Conservation (phyloP, 2,329 filamentous ascomycete species). For the Fusarium buxicola region DNA sequence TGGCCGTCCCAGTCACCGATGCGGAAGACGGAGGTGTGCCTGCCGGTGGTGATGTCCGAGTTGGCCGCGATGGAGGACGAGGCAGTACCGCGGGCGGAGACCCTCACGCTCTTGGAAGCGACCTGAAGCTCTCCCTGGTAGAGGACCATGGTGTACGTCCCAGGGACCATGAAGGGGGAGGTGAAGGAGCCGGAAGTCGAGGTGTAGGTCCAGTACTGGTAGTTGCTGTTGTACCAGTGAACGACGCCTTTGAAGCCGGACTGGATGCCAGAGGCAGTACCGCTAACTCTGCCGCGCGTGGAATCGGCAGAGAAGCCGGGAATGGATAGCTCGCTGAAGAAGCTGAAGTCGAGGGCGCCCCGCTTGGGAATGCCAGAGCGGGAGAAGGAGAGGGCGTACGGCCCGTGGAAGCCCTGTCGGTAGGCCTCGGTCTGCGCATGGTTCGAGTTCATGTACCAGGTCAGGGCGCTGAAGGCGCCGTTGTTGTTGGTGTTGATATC, state of each 20-base stretch:
- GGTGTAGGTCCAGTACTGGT: constrained; percentile 74
- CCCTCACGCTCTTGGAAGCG: constrained; percentile 60
- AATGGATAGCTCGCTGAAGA: constrained; percentile 69
- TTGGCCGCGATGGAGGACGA: constrained; percentile 63
- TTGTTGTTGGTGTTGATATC: constrained; percentile 75
- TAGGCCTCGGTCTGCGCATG: constrained; percentile 72
- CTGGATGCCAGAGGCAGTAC: constrained; percentile 68
- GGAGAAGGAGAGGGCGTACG: constrained; percentile 71
- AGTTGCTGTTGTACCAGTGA: constrained; percentile 72
- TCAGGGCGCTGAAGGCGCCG: constrained; percentile 67
- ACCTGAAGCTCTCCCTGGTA: constrained; percentile 70
- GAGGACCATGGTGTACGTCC: constrained; percentile 75
- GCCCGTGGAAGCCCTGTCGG: constrained; percentile 73
- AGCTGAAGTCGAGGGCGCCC: constrained; percentile 64
- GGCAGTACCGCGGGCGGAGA: constrained; percentile 61
- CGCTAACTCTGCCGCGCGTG: constrained; percentile 68
- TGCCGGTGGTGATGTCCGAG: constrained; percentile 56
- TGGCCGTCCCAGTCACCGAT: constrained; percentile 75
- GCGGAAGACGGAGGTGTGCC: constrained; percentile 67
- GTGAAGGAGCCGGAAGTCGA: constrained; percentile 67
- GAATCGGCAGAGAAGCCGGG: constrained; percentile 67
- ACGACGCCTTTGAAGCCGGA: constrained; percentile 67
- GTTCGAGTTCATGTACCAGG: constrained; percentile 76
- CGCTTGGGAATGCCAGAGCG: constrained; percentile 65
- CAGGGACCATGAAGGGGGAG: constrained; percentile 74